Conservation (phyloP, 768 basidiomycete genomes). For the Tricholoma sp. region DNA sequence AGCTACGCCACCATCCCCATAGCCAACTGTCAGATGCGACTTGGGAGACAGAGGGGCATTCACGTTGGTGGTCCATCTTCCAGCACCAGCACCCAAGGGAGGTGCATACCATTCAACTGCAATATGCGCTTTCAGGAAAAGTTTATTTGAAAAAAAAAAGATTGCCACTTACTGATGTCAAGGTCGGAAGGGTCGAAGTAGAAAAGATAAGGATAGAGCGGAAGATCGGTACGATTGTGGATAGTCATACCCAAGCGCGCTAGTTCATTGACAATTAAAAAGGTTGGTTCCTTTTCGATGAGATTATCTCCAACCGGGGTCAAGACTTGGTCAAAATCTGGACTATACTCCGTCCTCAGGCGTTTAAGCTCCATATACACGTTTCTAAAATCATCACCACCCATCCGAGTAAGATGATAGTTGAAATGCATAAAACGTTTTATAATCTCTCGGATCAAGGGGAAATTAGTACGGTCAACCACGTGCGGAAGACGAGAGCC, state of each 20-base stretch:
- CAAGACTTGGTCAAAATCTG: constrained; percentile 16
- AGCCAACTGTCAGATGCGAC: constrained; percentile 32
- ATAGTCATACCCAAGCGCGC: constrained; percentile 30
- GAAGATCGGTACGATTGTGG: constrained; percentile 25
- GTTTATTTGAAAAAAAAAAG: not conserved
- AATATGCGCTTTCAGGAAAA: not conserved
- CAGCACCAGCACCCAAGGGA: constrained; percentile 22
- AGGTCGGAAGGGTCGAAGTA: constrained; percentile 38
- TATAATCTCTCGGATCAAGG: constrained; percentile 16
- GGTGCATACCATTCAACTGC: constrained; percentile 24
- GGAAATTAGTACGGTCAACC: constrained; percentile 7
- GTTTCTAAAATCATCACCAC: constrained; percentile 15
- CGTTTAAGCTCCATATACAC: constrained; percentile 28
- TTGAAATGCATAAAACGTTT: constrained; percentile 20
- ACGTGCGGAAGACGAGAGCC: constrained; percentile 16
- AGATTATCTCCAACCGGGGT: constrained; percentile 23
- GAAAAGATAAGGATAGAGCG: constrained; percentile 35
- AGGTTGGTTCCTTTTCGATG: constrained; percentile 22
- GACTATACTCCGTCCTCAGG: constrained; percentile 16
- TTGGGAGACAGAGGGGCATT: constrained; percentile 23
- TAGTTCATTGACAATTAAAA: constrained; percentile 19
- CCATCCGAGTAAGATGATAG: constrained; percentile 23
- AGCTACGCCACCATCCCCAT: constrained; percentile 33
- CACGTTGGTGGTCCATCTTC: constrained; percentile 13
- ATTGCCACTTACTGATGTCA: constrained; percentile 25